Conservation (phyloP, 176 grass and related monocot genomes). For the Pontederia crassipes region DNA sequence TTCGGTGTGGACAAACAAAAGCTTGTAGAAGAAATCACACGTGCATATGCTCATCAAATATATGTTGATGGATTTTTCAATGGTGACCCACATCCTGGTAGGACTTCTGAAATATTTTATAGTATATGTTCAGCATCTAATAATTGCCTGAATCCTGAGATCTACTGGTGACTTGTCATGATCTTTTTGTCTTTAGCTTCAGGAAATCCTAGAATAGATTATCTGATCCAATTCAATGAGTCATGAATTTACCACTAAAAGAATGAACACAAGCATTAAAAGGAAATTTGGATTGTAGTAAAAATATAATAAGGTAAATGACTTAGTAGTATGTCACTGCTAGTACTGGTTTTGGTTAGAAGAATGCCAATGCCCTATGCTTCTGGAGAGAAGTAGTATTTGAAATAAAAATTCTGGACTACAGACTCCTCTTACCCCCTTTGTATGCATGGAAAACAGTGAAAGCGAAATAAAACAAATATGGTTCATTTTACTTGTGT, state of each 20-base stretch:
- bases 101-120: constrained; percentile 1
- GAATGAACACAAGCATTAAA: too few relatives aligned
- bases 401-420: neutral
- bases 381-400: neutral
- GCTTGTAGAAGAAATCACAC: constrained; percentile 88
- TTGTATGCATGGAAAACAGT: neutral
- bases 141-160: too few relatives aligned
- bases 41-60: constrained; percentile 97
- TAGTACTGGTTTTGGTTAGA: too few relatives aligned
- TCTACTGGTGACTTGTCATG: too few relatives aligned
- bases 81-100: constrained; percentile 97
- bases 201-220: too few relatives aligned
- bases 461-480: neutral
- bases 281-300: too few relatives aligned
- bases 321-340: too few relatives aligned
- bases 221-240: too few relatives aligned
- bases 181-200: too few relatives aligned
- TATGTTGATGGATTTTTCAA: constrained; percentile 97
- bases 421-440: too few relatives aligned
- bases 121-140: neutral
- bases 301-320: too few relatives aligned
- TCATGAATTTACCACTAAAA: too few relatives aligned
- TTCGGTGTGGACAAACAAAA: constrained; percentile 92
- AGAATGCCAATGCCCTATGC: neutral
- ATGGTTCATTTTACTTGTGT: neutral